These are phyloP conservation scores for Fusarium caatingaense DNA, from an alignment of 2,329 filamentous ascomycete species.

Conservation along the genomic window DNA sequence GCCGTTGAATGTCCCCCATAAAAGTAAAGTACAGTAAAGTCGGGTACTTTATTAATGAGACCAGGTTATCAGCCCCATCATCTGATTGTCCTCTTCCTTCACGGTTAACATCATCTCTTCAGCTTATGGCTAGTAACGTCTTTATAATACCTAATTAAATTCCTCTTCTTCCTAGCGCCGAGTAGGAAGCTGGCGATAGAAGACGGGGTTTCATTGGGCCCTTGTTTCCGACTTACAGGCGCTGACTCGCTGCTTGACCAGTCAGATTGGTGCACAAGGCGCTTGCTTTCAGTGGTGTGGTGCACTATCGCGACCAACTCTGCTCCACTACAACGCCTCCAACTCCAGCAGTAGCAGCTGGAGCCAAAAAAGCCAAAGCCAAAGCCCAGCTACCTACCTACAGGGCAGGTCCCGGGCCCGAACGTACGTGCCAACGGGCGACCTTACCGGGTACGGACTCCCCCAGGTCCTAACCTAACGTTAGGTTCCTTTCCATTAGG, in stretches of 20 bases:
- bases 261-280: slow-evolving; percentile 51
- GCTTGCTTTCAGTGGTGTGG: slow-evolving; percentile 53
- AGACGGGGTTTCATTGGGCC: slow-evolving; percentile 32
- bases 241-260: slow-evolving; percentile 51
- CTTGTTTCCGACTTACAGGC: slow-evolving; percentile 40
- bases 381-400: background rate
- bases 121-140: slow-evolving; percentile 5
- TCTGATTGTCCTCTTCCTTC: slow-evolving; percentile 1
- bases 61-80: background rate
- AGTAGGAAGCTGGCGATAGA: slow-evolving; percentile 23
- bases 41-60: background rate
- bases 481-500: background rate
- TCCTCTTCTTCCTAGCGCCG: slow-evolving; percentile 26
- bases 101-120: slow-evolving; percentile 8
- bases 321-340: slow-evolving; percentile 30
- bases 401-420: slow-evolving; percentile 10
- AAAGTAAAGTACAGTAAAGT: background rate
- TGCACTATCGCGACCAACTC: slow-evolving; percentile 41
- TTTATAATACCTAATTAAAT: slow-evolving; percentile 1
- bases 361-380: background rate
- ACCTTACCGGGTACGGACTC: slow-evolving; percentile 35
- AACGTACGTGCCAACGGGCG: slow-evolving; percentile 35
- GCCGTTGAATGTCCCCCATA: slow-evolving; percentile 23
- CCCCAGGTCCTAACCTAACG: slow-evolving; percentile 19
- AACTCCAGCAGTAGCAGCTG: background rate